Conservation (phyloP, 23 red algal species). For the Cyanidiococcus yangmingshanensis region DNA sequence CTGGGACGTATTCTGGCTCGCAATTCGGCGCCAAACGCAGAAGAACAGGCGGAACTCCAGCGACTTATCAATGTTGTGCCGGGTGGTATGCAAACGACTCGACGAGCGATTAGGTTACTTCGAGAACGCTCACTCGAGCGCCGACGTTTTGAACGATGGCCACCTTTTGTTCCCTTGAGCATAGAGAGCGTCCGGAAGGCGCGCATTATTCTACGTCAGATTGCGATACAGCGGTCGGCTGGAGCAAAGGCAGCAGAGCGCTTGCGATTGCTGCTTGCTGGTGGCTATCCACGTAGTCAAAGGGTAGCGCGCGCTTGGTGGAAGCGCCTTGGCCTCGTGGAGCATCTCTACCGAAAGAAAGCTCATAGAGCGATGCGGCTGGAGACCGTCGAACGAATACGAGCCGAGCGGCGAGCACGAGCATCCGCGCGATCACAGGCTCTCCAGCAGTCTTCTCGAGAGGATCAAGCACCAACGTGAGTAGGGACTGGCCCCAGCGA, state of each 20-base stretch:
- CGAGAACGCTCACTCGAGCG: not conserved
- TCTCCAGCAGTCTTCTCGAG: no score
- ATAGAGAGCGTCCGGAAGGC: not conserved
- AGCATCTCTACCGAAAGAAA: not conserved
- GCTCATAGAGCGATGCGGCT: not conserved
- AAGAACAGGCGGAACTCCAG: not conserved
- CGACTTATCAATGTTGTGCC: not conserved
- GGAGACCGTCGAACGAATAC: not conserved
- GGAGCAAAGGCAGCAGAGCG: not conserved
- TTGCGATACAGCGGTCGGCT: not conserved
- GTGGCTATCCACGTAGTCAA: constrained; percentile 3
- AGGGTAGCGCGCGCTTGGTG: not conserved
- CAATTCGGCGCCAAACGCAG: not conserved
- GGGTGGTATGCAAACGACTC: not conserved
- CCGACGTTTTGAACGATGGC: not conserved
- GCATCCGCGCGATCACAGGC: no score
- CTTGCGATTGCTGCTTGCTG: not conserved
- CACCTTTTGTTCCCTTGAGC: constrained; percentile 7
- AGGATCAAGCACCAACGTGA: no score
- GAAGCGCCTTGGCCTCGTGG: constrained; percentile 5
- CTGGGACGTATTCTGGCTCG: not conserved
- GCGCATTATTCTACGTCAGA: not conserved
- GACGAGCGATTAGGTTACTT: not conserved
- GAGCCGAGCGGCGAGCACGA: not conserved
- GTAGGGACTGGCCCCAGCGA: no score